Evolutionary conservation across 2,329 filamentous ascomycete species (phyloP), one percentile per base, ranked within the genome.

Genomic region (Monosporascus sp.): DNA sequence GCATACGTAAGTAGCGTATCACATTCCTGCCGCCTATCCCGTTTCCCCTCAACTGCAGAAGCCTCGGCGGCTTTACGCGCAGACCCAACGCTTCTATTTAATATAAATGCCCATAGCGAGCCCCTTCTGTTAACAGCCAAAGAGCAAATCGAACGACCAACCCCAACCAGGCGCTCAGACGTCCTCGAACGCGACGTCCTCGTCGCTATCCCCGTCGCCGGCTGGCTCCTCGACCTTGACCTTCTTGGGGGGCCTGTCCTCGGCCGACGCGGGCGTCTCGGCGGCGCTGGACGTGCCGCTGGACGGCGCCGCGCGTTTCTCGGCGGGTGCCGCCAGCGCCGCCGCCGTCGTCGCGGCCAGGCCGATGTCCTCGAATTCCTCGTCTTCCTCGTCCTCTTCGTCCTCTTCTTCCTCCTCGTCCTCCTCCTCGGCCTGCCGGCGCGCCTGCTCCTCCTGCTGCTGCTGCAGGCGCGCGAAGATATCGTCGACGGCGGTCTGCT

Each of bases 391-490:
- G 3, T 63, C 58, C 4, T 66, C 63, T 7, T 63, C 66, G 3
- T 64, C 62, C n/a, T 67, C 63, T 7, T 63, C 64, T 2, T 65
- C 64, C 0, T 71, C 70, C 7, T 74, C 70, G 19, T 74, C 71
- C 7, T 72, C 72, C 7, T 80, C 78, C 14, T 74, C 75, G 24
- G 75, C 74, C 22, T 73, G 72, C 51, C 78, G 76, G 17, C 76
- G 74, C 43, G 77, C 78, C 27, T 82, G 77, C 38, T 76, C 73
- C 19, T 52, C 59, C 48, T 65, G 63, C 67, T 86, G 80, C 57
- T 85, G 79, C 60, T 84, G 85, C 19, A 91, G 75, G 54, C 80
- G 80, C 38, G 81, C 81, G 66, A 89, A 91, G 53, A 88, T 83
- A 51, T 83, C 82, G 52, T 86, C 85, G 57, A 91, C 80, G 52